Percentiles rank a stretch among this genome's conserved stretches.
These are phyloP conservation scores for Acacia melanoxylon DNA, from an alignment of 306 rosid species.

Conservation along the genomic window DNA sequence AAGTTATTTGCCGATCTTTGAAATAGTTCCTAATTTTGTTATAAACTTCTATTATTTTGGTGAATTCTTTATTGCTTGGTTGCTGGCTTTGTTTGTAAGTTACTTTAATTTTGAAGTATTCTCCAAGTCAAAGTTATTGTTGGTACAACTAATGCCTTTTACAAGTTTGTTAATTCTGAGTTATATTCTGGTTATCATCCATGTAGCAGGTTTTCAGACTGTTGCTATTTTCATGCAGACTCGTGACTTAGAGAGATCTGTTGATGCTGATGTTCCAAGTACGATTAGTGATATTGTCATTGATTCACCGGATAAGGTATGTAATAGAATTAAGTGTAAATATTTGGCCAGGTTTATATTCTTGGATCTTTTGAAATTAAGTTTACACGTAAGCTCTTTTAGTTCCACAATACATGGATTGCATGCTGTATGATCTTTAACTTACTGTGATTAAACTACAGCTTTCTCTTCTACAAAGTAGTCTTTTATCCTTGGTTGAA, in stretches of 20 bases:
- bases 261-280: constrained; percentile 43
- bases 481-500: constrained; percentile 1
- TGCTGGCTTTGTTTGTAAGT: not conserved
- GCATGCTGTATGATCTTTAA: not conserved
- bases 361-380: not conserved
- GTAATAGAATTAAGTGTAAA: not conserved
- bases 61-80: constrained; percentile 6
- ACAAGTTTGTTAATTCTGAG: constrained; percentile 73
- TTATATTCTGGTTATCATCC: constrained; percentile 82
- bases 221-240: constrained; percentile 99
- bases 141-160: constrained; percentile 40
- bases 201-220: constrained; percentile 99
- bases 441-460: not conserved
- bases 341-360: not conserved
- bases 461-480: not conserved
- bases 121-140: constrained; percentile 27
- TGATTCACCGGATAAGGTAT: constrained; percentile 89
- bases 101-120: constrained; percentile 4
- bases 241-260: constrained; percentile 67
- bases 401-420: not conserved
- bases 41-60: constrained; percentile 3
- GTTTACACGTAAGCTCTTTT: not conserved
- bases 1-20: constrained; percentile 24
- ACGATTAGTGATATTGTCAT: constrained; percentile 67
- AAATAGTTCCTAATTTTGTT: not conserved